A percentile compares a stretch with the other conserved stretches of the same genome.
Evolutionary conservation across 768 basidiomycete genomes (phyloP).

Genomic region (Ramaria rubella): DNA sequence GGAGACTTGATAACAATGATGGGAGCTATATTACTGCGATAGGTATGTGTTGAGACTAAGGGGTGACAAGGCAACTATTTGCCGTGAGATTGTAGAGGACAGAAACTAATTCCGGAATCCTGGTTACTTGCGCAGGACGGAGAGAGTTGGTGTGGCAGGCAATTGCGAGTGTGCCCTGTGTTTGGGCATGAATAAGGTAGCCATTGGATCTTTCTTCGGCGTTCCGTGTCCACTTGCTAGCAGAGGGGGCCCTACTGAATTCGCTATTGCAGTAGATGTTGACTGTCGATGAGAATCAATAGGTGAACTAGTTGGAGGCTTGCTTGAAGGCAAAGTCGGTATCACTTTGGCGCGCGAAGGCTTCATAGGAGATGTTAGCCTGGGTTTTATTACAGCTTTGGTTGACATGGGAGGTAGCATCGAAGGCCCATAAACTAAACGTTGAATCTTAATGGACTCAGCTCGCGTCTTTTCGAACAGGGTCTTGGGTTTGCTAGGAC

Average conservation of each 20-base stretch:
- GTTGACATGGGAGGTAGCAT: slow-evolving; percentile 48
- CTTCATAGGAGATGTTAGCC: slow-evolving; percentile 14
- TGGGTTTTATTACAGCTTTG: slow-evolving; percentile 37
- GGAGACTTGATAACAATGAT: background rate
- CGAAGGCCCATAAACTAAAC: slow-evolving; percentile 48
- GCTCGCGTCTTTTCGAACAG: slow-evolving; percentile 71
- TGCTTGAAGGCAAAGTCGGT: slow-evolving; percentile 21
- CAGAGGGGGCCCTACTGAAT: background rate
- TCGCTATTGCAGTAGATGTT: slow-evolving; percentile 8
- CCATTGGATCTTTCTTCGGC: slow-evolving; percentile 59
- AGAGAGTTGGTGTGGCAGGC: slow-evolving; percentile 18
- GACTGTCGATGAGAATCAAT: background rate
- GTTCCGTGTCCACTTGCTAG: slow-evolving; percentile 17
- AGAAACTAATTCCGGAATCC: background rate
- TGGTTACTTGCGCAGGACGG: slow-evolving; percentile 1
- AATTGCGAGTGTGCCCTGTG: slow-evolving; percentile 57
- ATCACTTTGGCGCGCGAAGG: background rate
- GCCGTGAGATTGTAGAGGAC: background rate
- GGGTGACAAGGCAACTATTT: background rate
- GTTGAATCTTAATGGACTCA: slow-evolving; percentile 63
- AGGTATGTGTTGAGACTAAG: background rate
- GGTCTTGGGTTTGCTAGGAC: slow-evolving; percentile 47
- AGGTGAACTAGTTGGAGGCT: background rate
- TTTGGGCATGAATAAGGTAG: slow-evolving; percentile 65
- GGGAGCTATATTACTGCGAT: background rate